phyloP scores from a whole-genome alignment of 1,284 basidiomycete species.

The Tremellales sp. region DNA sequence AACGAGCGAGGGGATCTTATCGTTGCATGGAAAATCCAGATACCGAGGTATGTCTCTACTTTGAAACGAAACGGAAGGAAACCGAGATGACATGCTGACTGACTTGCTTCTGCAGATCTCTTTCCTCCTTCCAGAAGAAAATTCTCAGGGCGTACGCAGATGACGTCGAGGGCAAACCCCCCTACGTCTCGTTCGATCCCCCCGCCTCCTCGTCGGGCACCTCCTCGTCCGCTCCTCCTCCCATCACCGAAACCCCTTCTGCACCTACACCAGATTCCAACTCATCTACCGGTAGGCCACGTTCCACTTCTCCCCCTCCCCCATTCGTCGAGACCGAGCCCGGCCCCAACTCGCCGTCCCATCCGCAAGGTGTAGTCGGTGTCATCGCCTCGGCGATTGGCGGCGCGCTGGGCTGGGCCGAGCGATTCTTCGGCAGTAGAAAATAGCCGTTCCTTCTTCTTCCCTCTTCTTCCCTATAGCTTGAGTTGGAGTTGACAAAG shows the following conservation, averaged over 20 bases:
- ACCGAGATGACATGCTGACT: conserved; percentile 3
- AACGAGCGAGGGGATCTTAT: conserved; percentile 80
- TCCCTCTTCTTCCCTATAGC: no score
- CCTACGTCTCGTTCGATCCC: conserved; percentile 37
- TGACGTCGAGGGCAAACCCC: conserved; percentile 70
- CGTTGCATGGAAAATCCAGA: conserved; percentile 80
- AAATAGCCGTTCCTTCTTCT: no score
- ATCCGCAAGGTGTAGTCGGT: conserved; percentile 16
- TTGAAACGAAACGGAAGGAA: not conserved
- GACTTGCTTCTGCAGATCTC: conserved; percentile 56
- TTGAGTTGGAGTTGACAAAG: conserved; percentile 2
- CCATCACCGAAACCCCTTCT: conserved; percentile 2
- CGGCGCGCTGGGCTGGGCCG: conserved; percentile 37
- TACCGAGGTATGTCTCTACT: conserved; percentile 70
- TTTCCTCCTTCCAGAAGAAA: conserved; percentile 77
- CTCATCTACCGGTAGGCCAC: conserved; percentile 10
- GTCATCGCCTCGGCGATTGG: conserved; percentile 36
- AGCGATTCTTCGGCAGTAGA: conserved; percentile 24
- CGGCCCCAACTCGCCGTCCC: conserved; percentile 1
- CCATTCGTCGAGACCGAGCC: conserved; percentile 17
- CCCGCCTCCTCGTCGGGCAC: conserved; percentile 10
- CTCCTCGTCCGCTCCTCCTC: conserved; percentile 6
- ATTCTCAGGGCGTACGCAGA: conserved; percentile 89
- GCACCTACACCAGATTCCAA: conserved; percentile 12
- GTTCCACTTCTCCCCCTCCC: conserved; percentile 9